Conservation (phyloP, 768 basidiomycete genomes). For the Cyathus striatus region DNA sequence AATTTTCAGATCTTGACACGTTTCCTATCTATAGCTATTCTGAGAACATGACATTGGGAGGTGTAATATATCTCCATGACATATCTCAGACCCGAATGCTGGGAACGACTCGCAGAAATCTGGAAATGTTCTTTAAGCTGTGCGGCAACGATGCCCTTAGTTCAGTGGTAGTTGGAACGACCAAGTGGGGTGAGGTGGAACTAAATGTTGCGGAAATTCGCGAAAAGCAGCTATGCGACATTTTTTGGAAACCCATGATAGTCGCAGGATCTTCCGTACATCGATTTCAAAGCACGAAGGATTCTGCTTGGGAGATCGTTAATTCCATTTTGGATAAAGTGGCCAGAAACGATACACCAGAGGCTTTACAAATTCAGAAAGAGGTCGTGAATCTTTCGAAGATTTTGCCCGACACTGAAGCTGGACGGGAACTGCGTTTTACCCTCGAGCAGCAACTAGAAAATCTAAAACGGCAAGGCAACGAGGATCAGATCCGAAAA, state of each 20-base stretch:
- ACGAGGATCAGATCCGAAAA: background rate
- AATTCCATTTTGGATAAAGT: conserved; percentile 12
- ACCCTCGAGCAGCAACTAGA: conserved; percentile 7
- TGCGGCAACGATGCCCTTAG: background rate
- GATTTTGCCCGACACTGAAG: conserved; percentile 29
- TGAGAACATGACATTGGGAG: background rate
- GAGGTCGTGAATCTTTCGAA: conserved; percentile 12
- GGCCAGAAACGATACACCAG: background rate
- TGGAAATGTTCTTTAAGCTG: background rate
- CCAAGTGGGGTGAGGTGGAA: conserved; percentile 21
- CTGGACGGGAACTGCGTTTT: conserved; percentile 5
- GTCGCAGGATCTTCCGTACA: conserved; percentile 5
- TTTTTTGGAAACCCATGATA: conserved; percentile 15
- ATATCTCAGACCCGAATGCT: background rate
- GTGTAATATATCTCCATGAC: background rate
- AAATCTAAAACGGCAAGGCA: conserved; percentile 3
- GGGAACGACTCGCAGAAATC: background rate
- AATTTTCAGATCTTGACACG: background rate
- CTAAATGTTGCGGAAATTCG: conserved; percentile 5
- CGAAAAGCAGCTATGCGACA: conserved; percentile 10
- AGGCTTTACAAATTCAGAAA: conserved; percentile 10
- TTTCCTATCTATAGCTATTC: background rate
- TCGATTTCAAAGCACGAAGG: conserved; percentile 9
- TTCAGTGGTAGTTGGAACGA: conserved; percentile 17
- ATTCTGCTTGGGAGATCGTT: conserved; percentile 15